Conservation (phyloP, 768 basidiomycete genomes). For the Xerocomellus intermedius region DNA sequence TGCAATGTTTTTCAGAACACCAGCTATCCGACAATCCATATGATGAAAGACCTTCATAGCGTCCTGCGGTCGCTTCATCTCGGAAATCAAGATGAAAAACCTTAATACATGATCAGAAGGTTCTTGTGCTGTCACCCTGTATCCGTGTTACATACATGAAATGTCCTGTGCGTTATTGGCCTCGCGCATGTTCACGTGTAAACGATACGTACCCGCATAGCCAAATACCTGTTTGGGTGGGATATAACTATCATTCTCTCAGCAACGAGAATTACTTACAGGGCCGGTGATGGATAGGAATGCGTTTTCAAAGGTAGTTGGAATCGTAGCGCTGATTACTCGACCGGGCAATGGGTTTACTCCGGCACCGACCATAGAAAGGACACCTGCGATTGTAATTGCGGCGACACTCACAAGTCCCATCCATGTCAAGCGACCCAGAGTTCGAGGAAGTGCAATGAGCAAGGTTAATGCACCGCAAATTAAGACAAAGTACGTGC, state of each 20-base stretch:
- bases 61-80: constrained; percentile 50
- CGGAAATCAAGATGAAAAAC: constrained; percentile 60
- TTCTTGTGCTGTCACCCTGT: not conserved
- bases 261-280: not conserved
- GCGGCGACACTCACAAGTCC: constrained; percentile 38
- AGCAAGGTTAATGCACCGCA: constrained; percentile 33
- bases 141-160: constrained; percentile 42
- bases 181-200: not conserved
- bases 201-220: constrained; percentile 8
- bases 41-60: constrained; percentile 48
- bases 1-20: not conserved
- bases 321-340: constrained; percentile 31
- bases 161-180: constrained; percentile 37
- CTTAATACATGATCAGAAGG: constrained; percentile 25
- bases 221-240: not conserved
- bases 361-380: constrained; percentile 53
- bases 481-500: constrained; percentile 44
- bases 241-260: not conserved
- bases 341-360: constrained; percentile 40
- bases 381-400: constrained; percentile 45
- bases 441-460: constrained; percentile 6
- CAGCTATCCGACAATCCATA: constrained; percentile 16
- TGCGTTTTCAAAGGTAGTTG: constrained; percentile 41
- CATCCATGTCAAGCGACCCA: constrained; percentile 44
- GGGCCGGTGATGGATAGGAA: constrained; percentile 4